Conservation (phyloP, 192 early-diverging fungal species). For the Powellomyces hirtus region DNA sequence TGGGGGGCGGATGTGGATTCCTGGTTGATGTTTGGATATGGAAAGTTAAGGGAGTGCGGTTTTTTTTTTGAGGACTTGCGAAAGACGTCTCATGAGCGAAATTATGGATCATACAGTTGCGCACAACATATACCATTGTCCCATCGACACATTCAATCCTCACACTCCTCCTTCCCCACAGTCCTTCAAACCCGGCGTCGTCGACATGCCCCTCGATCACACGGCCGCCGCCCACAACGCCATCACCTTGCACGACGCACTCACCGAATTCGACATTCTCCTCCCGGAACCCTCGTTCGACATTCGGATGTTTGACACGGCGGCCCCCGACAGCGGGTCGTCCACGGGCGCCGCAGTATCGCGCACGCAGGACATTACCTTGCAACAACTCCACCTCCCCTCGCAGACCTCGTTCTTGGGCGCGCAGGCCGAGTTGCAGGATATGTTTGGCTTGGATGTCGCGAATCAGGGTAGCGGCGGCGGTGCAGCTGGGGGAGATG, state of each 20-base stretch:
- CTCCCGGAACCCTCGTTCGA: constrained; percentile 68
- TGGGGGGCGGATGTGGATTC: too few species aligned
- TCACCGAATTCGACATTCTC: constrained; percentile 91
- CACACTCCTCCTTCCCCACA: constrained; percentile 29
- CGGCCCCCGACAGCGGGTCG: background rate
- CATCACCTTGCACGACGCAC: constrained; percentile 83
- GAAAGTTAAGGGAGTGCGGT: too few species aligned
- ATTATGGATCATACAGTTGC: too few species aligned
- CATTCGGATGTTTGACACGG: constrained; percentile 15
- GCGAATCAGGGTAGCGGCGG: background rate
- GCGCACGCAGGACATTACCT: constrained; percentile 69
- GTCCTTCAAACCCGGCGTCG: constrained; percentile 77
- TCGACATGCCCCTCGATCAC: constrained; percentile 79
- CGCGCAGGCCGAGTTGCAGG: constrained; percentile 19
- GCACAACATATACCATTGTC: too few species aligned
- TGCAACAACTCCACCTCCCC: constrained; percentile 38
- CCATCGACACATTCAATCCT: background rate
- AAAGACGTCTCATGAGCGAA: too few species aligned
- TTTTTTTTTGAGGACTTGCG: too few species aligned
- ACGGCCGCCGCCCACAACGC: constrained; percentile 69
- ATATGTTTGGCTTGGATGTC: constrained; percentile 20
- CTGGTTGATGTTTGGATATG: too few species aligned
- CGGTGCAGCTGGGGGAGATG: constrained; percentile 37
- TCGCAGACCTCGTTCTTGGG: constrained; percentile 6
- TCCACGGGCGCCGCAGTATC: constrained; percentile 58